phyloP scores from a whole-genome alignment of 441 rosid species.

The Gossypium aridum region DNA sequence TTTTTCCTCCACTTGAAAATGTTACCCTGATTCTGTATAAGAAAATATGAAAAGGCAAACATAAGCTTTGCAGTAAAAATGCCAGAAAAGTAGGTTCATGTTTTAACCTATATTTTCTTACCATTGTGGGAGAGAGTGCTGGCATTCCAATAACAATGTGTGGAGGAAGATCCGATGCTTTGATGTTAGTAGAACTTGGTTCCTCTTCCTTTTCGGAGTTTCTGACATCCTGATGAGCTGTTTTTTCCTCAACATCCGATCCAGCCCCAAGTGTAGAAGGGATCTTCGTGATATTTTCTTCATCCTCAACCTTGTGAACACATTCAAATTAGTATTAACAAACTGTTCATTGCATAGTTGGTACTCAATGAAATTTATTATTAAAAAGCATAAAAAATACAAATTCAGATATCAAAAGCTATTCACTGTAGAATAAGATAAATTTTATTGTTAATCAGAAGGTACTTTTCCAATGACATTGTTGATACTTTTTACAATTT shows the following conservation, averaged over 20 bases:
- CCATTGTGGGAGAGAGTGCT: conserved; percentile 99
- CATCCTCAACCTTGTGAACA: conserved; percentile 75
- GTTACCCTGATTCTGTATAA: conserved; percentile 80
- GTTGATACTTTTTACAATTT: not conserved
- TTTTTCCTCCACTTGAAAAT: conserved; percentile 82
- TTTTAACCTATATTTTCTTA: conserved; percentile 23
- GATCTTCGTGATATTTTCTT: conserved; percentile 63
- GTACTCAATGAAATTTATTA: not conserved
- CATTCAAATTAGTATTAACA: conserved; percentile 24
- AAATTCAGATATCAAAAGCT: conserved; percentile 11
- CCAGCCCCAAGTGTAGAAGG: conserved; percentile 42
- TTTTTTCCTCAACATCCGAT: conserved; percentile 40
- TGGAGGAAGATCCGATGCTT: conserved; percentile 64
- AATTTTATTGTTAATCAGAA: not conserved
- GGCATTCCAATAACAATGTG: conserved; percentile 87
- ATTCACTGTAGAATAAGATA: conserved; percentile 10
- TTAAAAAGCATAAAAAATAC: not conserved
- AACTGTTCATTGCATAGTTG: conserved; percentile 7
- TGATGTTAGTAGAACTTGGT: conserved; percentile 32
- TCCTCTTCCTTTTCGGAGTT: conserved; percentile 32
- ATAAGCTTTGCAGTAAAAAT: conserved; percentile 16
- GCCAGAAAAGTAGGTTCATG: conserved; percentile 14
- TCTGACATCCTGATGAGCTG: conserved; percentile 33
- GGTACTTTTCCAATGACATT: not conserved
- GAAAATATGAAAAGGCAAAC: conserved; percentile 21